Evolutionary conservation across 805 yeast genomes (phyloP).

Genomic region (Yamadazyma paraphyllophila): DNA sequence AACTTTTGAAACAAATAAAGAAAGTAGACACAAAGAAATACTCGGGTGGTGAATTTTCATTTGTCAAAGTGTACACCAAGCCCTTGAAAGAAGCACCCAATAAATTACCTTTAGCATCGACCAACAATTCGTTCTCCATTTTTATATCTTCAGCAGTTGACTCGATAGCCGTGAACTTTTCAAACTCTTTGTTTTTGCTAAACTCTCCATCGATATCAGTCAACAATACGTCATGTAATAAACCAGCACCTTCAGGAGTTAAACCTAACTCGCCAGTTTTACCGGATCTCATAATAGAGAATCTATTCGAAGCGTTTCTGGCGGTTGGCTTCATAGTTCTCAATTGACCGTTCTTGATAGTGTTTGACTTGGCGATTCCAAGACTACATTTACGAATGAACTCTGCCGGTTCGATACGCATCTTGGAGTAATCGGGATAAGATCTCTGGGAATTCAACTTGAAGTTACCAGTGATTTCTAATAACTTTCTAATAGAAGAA

Average conservation of each 20-base stretch:
- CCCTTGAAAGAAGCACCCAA: conserved; percentile 74
- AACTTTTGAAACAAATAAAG: conserved; percentile 72
- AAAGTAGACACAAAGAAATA: conserved; percentile 71
- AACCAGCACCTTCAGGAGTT: conserved; percentile 47
- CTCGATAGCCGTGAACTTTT: conserved; percentile 26
- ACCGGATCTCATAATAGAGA: conserved; percentile 51
- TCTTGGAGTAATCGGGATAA: conserved; percentile 62
- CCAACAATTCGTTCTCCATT: conserved; percentile 46
- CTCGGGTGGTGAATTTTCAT: conserved; percentile 62
- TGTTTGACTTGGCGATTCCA: conserved; percentile 50
- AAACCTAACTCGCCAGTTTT: conserved; percentile 47
- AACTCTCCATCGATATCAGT: conserved; percentile 29
- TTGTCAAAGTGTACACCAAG: conserved; percentile 61
- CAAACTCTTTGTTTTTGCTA: conserved; percentile 35
- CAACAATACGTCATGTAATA: conserved; percentile 35
- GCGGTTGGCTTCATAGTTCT: conserved; percentile 17
- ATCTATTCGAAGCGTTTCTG: conserved; percentile 37
- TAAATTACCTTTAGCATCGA: conserved; percentile 50
- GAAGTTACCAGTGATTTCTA: conserved; percentile 65
- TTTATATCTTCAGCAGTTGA: conserved; percentile 10
- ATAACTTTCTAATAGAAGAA: conserved; percentile 47
- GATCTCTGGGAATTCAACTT: conserved; percentile 54
- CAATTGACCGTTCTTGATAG: conserved; percentile 22
- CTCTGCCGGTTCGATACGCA: conserved; percentile 56
- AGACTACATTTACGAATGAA: conserved; percentile 61